Conservation (phyloP, 768 basidiomycete species). For the Tricholoma bakamatsutake region DNA sequence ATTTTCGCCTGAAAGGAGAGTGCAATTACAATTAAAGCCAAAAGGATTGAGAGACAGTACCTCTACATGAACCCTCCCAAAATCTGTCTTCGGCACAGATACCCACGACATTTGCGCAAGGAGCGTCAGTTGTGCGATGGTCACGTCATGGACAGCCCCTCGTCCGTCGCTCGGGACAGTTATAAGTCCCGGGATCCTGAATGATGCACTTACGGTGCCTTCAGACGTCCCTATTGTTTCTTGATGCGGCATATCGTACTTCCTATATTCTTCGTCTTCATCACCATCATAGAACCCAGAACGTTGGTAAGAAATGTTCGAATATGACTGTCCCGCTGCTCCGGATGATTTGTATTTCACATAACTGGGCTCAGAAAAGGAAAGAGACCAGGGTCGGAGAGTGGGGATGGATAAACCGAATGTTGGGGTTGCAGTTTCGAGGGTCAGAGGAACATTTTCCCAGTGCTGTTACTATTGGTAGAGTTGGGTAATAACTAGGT, state of each 20-base stretch:
- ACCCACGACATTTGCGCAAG: conserved; percentile 10
- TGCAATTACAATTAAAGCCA: not conserved
- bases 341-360: not conserved
- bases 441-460: conserved; percentile 16
- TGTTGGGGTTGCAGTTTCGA: conserved; percentile 37
- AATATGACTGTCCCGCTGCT: not conserved
- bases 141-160: conserved; percentile 8
- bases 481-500: not conserved
- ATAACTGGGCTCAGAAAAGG: conserved; percentile 5
- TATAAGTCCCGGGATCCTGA: conserved; percentile 8
- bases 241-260: not conserved
- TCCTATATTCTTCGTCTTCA: not conserved
- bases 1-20: conserved; percentile 19
- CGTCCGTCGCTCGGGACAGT: conserved; percentile 10
- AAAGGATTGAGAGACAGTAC: not conserved
- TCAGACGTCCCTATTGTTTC: not conserved
- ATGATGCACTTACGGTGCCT: conserved; percentile 8
- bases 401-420: conserved; percentile 30
- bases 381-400: conserved; percentile 31
- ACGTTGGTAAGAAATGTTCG: too few species aligned
- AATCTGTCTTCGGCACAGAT: conserved; percentile 2
- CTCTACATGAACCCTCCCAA: conserved; percentile 3
- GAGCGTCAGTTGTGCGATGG: conserved; percentile 4
- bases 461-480: conserved; percentile 6
- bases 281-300: not conserved